Conservation (phyloP, 495 filamentous ascomycete species). For the Xylaria castorea region DNA sequence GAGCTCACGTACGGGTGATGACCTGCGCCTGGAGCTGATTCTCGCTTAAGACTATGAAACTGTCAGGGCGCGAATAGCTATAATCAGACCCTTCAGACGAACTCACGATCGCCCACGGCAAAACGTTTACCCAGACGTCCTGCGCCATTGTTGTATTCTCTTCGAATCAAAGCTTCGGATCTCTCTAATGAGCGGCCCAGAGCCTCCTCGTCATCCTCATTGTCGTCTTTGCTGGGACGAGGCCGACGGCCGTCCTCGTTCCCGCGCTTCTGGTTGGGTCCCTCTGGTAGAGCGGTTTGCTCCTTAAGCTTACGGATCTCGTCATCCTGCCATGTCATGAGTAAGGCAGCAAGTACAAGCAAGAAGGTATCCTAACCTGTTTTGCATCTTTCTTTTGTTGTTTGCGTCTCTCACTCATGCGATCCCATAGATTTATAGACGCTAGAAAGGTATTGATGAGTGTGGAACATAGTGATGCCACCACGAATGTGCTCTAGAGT, state of each 20-base stretch:
- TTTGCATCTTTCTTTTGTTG: conserved; percentile 41
- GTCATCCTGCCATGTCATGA: conserved; percentile 10
- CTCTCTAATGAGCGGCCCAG: conserved; percentile 39
- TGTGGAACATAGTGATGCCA: conserved; percentile 47
- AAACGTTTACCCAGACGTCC: conserved; percentile 39
- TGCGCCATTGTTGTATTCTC: conserved; percentile 41
- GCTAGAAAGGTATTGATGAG: conserved; percentile 48
- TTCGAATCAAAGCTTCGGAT: conserved; percentile 37
- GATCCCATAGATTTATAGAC: conserved; percentile 46
- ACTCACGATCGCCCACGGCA: conserved; percentile 45
- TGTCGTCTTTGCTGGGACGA: conserved; percentile 15
- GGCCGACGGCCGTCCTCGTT: background rate
- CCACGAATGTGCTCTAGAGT: conserved; percentile 42
- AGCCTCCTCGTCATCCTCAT: conserved; percentile 18
- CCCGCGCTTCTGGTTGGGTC: background rate
- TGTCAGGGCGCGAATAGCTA: background rate
- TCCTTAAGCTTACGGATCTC: conserved; percentile 24
- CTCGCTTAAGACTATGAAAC: conserved; percentile 40
- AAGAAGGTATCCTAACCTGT: conserved; percentile 27
- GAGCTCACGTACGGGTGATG: conserved; percentile 37
- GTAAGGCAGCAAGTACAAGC: background rate
- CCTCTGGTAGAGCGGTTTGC: conserved; percentile 14
- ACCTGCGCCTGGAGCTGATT: conserved; percentile 46
- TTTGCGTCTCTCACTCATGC: conserved; percentile 42
- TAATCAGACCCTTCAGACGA: background rate